These are phyloP conservation scores for Pezicula rhizophila DNA, from an alignment of 2,329 filamentous ascomycete genomes.

Conservation along the genomic window DNA sequence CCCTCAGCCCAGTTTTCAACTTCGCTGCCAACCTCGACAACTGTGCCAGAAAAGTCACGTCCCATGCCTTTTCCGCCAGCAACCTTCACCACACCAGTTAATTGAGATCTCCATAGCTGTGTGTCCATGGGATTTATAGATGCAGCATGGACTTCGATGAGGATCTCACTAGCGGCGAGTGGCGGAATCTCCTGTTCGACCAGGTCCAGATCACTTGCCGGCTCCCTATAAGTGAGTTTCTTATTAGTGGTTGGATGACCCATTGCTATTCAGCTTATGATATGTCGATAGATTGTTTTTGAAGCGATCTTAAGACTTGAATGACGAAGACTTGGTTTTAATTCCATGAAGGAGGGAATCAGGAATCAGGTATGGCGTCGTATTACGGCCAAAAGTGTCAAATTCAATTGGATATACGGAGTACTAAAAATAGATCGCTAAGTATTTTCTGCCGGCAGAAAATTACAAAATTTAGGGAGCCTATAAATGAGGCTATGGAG, in stretches of 20 bases:
- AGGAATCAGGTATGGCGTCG: too few relatives aligned
- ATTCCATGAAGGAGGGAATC: not conserved
- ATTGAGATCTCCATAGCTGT: constrained; percentile 21
- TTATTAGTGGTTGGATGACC: constrained; percentile 11
- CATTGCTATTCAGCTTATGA: constrained; percentile 4
- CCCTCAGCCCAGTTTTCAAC: constrained; percentile 28
- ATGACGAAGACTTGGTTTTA: not conserved
- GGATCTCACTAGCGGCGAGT: constrained; percentile 18
- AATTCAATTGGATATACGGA: too few relatives aligned
- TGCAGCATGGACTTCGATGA: constrained; percentile 23
- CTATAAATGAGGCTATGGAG: too few relatives aligned
- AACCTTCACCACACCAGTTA: constrained; percentile 15
- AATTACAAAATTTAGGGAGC: too few relatives aligned
- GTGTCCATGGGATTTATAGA: constrained; percentile 26
- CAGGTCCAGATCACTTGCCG: constrained; percentile 10
- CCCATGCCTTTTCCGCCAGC: constrained; percentile 25
- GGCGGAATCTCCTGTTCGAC: constrained; percentile 17
- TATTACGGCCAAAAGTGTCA: too few relatives aligned
- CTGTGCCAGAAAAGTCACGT: constrained; percentile 24
- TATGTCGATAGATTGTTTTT: not conserved
- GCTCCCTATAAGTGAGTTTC: not conserved
- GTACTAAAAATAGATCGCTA: too few relatives aligned
- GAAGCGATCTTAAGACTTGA: not conserved
- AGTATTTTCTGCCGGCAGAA: too few relatives aligned
- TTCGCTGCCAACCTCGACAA: constrained; percentile 27